Evolutionary conservation across 2,329 filamentous ascomycete genomes (phyloP).

Genomic region (Fusarium secorum): DNA sequence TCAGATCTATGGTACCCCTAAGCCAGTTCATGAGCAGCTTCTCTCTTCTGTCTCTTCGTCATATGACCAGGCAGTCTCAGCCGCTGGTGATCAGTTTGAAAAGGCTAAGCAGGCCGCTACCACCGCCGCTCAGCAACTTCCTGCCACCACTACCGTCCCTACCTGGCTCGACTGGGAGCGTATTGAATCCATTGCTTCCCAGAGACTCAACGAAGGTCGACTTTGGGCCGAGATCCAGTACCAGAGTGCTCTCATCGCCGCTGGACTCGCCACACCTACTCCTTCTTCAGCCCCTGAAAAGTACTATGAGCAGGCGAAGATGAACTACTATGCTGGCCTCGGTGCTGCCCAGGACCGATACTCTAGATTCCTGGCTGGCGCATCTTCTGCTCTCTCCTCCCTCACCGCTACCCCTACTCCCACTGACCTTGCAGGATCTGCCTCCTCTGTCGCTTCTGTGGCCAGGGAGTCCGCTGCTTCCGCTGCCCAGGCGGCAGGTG

Average conservation of each 20-base stretch:
- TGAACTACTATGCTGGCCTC: conserved; percentile 79
- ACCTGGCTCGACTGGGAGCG: conserved; percentile 57
- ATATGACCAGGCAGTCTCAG: conserved; percentile 70
- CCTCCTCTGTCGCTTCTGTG: conserved; percentile 60
- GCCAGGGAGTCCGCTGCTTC: conserved; percentile 56
- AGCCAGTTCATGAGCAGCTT: conserved; percentile 74
- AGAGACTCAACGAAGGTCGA: conserved; percentile 74
- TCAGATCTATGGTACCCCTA: conserved; percentile 72
- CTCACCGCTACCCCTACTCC: conserved; percentile 67
- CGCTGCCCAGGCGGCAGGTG: conserved; percentile 56
- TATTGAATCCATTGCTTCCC: conserved; percentile 71
- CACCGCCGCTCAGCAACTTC: conserved; percentile 57
- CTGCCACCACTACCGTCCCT: conserved; percentile 52
- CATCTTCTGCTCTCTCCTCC: conserved; percentile 72
- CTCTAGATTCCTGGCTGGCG: conserved; percentile 75
- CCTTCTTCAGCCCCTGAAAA: conserved; percentile 60
- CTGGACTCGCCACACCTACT: conserved; percentile 65
- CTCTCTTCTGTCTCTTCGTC: conserved; percentile 72
- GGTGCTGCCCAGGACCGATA: conserved; percentile 83
- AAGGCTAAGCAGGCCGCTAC: conserved; percentile 64
- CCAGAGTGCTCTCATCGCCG: conserved; percentile 70
- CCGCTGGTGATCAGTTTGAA: conserved; percentile 67
- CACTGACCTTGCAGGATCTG: conserved; percentile 58
- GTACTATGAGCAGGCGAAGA: conserved; percentile 67
- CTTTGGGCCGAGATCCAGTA: conserved; percentile 76